Evolutionary conservation across 225 moss, liverwort and hornwort species (phyloP).

Genomic region (Pseudisothecium myosuroides): DNA sequence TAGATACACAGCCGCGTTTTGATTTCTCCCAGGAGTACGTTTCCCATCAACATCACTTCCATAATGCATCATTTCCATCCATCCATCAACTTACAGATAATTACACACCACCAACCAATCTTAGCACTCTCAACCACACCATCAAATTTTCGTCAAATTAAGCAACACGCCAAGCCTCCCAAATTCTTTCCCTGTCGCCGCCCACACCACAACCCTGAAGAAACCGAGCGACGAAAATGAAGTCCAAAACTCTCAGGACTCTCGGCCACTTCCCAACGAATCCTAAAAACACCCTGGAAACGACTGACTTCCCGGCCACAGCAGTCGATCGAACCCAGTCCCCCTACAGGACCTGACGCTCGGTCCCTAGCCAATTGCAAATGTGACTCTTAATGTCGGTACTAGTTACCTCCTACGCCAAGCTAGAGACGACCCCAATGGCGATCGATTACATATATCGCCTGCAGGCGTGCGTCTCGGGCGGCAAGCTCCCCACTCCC

Average conservation of each 20-base stretch:
- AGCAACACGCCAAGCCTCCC: background rate
- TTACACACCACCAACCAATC: background rate
- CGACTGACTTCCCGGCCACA: background rate
- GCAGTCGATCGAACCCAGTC: background rate
- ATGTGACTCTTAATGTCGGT: background rate
- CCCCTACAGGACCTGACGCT: background rate
- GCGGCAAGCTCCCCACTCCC: background rate
- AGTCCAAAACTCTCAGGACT: background rate
- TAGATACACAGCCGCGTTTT: background rate
- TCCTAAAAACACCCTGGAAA: background rate
- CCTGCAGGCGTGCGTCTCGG: background rate
- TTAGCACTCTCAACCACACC: background rate
- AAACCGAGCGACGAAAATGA: no score
- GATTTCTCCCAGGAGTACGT: background rate
- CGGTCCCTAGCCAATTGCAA: no score
- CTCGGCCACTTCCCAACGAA: background rate
- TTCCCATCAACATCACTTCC: background rate
- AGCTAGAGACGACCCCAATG: background rate
- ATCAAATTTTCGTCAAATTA: background rate
- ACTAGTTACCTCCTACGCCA: background rate
- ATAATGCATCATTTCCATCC: background rate
- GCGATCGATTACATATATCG: background rate
- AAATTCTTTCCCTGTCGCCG: background rate
- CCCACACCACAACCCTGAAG: background rate
- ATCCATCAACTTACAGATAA: background rate